Evolutionary conservation across 139 green algal genomes (phyloP).

Genomic region (Micractinium sp.): DNA sequence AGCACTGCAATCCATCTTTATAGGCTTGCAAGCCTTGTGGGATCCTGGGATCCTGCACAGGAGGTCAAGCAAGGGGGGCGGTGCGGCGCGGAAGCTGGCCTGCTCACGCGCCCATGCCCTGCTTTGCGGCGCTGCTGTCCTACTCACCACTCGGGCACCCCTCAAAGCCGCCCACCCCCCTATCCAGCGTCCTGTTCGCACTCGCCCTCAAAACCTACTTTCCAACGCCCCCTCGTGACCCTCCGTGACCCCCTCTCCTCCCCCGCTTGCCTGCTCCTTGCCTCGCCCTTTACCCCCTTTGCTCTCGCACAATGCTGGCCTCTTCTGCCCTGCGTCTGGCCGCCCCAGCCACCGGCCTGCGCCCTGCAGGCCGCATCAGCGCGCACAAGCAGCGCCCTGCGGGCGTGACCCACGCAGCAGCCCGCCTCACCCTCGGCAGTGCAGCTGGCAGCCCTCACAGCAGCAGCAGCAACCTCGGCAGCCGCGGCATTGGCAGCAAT

Average conservation of each 20-base stretch:
- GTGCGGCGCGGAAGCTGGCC: not conserved
- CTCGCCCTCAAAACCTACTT: not conserved
- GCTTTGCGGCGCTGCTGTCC: not conserved
- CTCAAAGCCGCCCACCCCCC: not conserved
- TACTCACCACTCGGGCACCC: not conserved
- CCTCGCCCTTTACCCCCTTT: not conserved
- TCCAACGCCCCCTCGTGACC: conserved; percentile 3
- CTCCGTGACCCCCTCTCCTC: not conserved
- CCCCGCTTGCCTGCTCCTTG: not conserved
- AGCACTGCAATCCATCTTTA: not conserved
- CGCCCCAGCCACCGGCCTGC: not conserved
- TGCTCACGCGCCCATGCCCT: not conserved
- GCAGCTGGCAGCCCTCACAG: not conserved
- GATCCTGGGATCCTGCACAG: not conserved
- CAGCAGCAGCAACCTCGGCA: not conserved
- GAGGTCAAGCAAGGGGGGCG: not conserved
- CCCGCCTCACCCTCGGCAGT: not conserved
- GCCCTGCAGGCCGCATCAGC: no score
- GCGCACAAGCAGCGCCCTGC: no score
- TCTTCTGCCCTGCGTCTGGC: not conserved
- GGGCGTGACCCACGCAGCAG: no score
- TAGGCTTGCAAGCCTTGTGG: not conserved
- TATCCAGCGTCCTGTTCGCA: not conserved
- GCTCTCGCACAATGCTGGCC: not conserved
- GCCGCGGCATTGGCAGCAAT: not conserved